phyloP scores from a whole-genome alignment of 768 basidiomycete species.

The Boletus subcaerulescens region DNA sequence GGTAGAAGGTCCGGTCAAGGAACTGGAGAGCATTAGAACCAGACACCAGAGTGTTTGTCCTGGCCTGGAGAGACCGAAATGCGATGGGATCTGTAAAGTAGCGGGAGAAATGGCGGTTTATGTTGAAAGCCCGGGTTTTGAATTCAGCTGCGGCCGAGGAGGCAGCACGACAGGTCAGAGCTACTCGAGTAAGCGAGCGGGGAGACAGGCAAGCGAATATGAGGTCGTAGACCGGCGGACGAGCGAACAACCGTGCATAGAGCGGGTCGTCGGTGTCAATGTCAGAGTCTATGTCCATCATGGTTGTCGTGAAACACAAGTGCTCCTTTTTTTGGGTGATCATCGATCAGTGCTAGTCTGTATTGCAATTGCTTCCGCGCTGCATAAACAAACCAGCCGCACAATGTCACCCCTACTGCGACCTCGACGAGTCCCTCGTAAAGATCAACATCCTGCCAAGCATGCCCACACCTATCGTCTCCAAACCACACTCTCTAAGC shows the following conservation, averaged over 20 bases:
- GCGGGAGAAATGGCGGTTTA: conserved; percentile 35
- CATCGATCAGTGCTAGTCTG: background rate
- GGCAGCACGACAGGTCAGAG: conserved; percentile 20
- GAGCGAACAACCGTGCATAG: conserved; percentile 4
- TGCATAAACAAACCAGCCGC: conserved; percentile 10
- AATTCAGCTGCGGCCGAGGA: conserved; percentile 19
- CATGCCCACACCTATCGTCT: background rate
- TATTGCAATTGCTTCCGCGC: conserved; percentile 10
- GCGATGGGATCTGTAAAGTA: conserved; percentile 37
- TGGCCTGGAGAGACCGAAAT: conserved; percentile 44
- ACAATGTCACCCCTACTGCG: background rate
- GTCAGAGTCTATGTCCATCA: background rate
- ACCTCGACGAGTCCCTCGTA: no score
- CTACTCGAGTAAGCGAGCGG: conserved; percentile 21
- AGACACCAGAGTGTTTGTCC: conserved; percentile 47
- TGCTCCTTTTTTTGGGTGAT: no score
- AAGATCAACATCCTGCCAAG: background rate
- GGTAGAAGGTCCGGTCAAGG: conserved; percentile 43
- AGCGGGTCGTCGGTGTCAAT: background rate
- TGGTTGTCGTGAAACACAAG: background rate
- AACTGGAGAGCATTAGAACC: conserved; percentile 55
- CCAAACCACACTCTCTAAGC: conserved; percentile 5
- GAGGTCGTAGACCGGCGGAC: conserved; percentile 22
- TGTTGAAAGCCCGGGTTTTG: conserved; percentile 30
- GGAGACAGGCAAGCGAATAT: conserved; percentile 24